phyloP scores from a whole-genome alignment of 192 early-diverging fungal species.

The Mortierella claussenii region DNA sequence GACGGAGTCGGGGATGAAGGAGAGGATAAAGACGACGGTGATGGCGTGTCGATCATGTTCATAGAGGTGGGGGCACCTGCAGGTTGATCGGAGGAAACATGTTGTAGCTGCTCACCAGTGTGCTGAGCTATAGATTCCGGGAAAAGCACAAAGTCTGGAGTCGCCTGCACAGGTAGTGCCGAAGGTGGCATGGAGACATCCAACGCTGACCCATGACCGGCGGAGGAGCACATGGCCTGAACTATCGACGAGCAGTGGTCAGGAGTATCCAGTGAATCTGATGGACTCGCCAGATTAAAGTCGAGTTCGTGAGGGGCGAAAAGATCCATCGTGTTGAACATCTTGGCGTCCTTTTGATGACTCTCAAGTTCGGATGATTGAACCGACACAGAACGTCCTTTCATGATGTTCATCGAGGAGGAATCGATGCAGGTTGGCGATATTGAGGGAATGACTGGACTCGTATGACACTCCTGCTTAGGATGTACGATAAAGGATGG shows the following conservation, averaged over 20 bases:
- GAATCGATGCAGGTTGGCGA: neutral
- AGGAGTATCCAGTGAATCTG: neutral
- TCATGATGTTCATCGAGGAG: neutral
- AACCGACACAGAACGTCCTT: neutral
- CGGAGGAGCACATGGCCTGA: no score
- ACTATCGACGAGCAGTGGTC: no score
- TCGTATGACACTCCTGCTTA: neutral
- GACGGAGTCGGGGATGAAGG: slow-evolving; percentile 14
- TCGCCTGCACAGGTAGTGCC: no score
- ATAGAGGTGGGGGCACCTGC: neutral
- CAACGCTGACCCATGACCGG: no score
- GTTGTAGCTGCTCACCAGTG: neutral
- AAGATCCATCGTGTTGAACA: no score
- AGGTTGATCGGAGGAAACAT: neutral
- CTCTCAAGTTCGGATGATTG: neutral
- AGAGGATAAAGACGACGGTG: slow-evolving; percentile 8
- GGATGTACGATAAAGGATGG: neutral
- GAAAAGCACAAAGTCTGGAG: no score
- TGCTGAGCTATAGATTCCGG: neutral
- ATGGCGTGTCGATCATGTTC: neutral
- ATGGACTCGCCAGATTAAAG: neutral
- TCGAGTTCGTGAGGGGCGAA: neutral
- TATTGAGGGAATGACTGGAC: neutral
- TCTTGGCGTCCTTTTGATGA: no score
- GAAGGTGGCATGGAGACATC: no score